phyloP scores from a whole-genome alignment of 441 rosid genomes.

The Gossypium trilobum region DNA sequence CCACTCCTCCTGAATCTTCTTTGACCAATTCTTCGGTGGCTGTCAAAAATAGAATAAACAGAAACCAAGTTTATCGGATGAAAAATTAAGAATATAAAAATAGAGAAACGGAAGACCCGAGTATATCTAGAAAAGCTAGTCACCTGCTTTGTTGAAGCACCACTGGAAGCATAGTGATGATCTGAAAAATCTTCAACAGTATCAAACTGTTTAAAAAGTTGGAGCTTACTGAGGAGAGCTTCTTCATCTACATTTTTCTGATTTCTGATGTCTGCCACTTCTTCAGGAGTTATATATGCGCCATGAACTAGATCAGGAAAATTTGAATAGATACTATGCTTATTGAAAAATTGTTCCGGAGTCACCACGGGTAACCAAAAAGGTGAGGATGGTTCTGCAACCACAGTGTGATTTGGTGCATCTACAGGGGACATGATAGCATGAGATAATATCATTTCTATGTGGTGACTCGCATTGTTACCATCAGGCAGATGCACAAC shows the following conservation, averaged over 20 bases:
- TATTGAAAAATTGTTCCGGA: not conserved
- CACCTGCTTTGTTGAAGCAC: conserved; percentile 47
- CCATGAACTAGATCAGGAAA: conserved; percentile 17
- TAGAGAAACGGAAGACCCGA: not conserved
- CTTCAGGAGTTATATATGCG: conserved; percentile 26
- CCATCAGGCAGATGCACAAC: conserved; percentile 11
- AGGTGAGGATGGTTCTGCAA: conserved; percentile 10
- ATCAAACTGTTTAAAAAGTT: conserved; percentile 63
- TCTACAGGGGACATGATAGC: not conserved
- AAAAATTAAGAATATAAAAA: not conserved
- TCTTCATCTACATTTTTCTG: conserved; percentile 26
- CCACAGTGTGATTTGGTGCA: conserved; percentile 8
- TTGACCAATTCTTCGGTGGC: conserved; percentile 56
- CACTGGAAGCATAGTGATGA: conserved; percentile 41
- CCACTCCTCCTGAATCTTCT: conserved; percentile 87
- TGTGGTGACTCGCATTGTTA: conserved; percentile 11
- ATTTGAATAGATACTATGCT: conserved; percentile 11
- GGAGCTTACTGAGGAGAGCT: conserved; percentile 40
- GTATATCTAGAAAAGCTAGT: conserved; percentile 12
- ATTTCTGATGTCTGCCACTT: conserved; percentile 21
- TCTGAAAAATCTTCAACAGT: conserved; percentile 63
- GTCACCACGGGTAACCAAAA: conserved; percentile 10
- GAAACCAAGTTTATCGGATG: not conserved
- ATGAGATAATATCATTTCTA: no score
- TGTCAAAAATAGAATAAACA: conserved; percentile 22